These are phyloP conservation scores for Talaromyces ruber DNA, from an alignment of 495 filamentous ascomycete genomes.

Conservation along the genomic window DNA sequence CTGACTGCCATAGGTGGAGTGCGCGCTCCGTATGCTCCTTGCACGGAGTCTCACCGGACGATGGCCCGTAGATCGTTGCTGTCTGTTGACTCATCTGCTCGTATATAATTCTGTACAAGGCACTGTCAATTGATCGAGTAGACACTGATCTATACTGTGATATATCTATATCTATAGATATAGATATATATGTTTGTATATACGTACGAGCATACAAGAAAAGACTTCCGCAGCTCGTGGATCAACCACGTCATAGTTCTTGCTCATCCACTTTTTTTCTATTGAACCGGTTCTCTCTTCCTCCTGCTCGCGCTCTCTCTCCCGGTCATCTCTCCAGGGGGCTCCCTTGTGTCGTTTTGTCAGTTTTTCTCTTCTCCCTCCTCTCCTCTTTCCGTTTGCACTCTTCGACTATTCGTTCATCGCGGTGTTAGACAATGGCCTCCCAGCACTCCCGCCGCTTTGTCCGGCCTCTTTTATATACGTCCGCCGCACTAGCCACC, in stretches of 20 bases:
- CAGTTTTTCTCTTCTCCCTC: constrained; percentile 6
- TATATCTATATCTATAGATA: neutral
- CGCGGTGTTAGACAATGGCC: constrained; percentile 39
- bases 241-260: constrained; percentile 6
- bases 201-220: neutral
- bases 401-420: constrained; percentile 14
- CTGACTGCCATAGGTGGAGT: neutral
- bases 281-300: neutral
- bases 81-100: neutral
- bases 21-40: neutral
- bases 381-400: constrained; percentile 9
- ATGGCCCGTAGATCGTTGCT: neutral
- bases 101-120: neutral
- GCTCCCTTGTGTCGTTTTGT: neutral
- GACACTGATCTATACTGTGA: too few relatives aligned
- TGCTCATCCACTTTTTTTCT: neutral
- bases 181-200: neutral
- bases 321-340: constrained; percentile 3
- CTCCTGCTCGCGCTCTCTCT: constrained; percentile 1
- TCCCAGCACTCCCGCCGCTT: constrained; percentile 47
- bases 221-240: constrained; percentile 8
- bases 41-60: neutral
- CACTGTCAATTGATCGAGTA: too few relatives aligned
- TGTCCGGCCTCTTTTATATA: constrained; percentile 52
- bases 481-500: constrained; percentile 44